phyloP scores from a whole-genome alignment of 2,329 filamentous ascomycete genomes.

The Fusarium camptoceras region DNA sequence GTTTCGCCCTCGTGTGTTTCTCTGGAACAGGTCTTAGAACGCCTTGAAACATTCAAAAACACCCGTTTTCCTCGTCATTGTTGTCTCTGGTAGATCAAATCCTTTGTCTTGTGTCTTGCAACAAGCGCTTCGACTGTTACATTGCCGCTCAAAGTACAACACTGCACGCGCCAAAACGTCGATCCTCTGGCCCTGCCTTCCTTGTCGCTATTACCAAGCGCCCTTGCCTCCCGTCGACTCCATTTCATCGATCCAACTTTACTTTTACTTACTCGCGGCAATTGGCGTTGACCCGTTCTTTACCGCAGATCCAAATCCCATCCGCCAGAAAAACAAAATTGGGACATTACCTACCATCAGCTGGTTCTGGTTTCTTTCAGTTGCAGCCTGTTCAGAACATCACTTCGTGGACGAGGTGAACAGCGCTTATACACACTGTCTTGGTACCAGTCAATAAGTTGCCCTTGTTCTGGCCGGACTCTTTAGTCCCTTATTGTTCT shows the following conservation, averaged over 20 bases:
- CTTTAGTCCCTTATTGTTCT: slow-evolving; percentile 17
- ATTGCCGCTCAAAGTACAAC: slow-evolving; percentile 8
- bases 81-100: slow-evolving; percentile 31
- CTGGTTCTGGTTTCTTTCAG: slow-evolving; percentile 31
- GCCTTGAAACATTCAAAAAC: slow-evolving; percentile 40
- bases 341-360: slow-evolving; percentile 7
- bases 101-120: slow-evolving; percentile 22
- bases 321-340: slow-evolving; percentile 3
- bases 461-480: slow-evolving; percentile 25
- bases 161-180: slow-evolving; percentile 35
- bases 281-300: slow-evolving; percentile 25
- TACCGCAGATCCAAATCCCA: slow-evolving; percentile 30
- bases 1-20: slow-evolving; percentile 19
- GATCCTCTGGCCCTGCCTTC: slow-evolving; percentile 29
- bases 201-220: slow-evolving; percentile 7
- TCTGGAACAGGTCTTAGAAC: slow-evolving; percentile 22
- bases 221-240: slow-evolving; percentile 16
- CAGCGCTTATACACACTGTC: slow-evolving; percentile 3
- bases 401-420: slow-evolving; percentile 40
- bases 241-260: neutral
- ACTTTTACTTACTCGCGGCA: slow-evolving; percentile 16
- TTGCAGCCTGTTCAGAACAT: slow-evolving; percentile 19
- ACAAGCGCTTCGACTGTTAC: slow-evolving; percentile 30
- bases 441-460: slow-evolving; percentile 12
- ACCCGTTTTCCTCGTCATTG: slow-evolving; percentile 14